These are phyloP conservation scores for Paecilomyces fulvus DNA, from an alignment of 2,329 filamentous ascomycete species.

Conservation along the genomic window DNA sequence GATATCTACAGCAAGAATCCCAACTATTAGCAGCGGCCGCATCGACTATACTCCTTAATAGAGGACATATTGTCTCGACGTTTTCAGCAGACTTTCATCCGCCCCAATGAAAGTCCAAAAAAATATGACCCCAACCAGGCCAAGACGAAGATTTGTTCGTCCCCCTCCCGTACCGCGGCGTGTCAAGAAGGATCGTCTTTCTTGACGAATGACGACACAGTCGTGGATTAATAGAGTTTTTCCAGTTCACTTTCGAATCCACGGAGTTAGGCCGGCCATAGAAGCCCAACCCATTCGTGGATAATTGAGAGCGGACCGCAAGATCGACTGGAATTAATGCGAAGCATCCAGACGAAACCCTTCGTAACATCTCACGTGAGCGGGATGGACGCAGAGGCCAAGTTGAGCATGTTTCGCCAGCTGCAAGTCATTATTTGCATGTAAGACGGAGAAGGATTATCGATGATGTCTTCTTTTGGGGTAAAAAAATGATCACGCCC, in stretches of 20 bases:
- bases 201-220: background rate
- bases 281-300: background rate
- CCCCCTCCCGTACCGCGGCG: background rate
- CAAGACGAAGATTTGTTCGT: background rate
- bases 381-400: background rate
- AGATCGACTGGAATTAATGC: background rate
- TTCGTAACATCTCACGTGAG: background rate
- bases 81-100: background rate
- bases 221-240: background rate
- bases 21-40: background rate
- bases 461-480: background rate
- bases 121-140: background rate
- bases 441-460: background rate
- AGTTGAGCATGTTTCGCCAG: background rate
- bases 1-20: background rate
- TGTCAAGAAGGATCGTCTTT: background rate
- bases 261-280: background rate
- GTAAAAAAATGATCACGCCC: background rate
- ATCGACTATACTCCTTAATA: background rate
- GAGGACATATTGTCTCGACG: background rate
- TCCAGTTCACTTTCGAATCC: background rate
- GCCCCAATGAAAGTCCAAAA: background rate
- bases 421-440: background rate
- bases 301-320: background rate
- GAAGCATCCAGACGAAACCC: background rate